Base-by-base conservation (phyloP, 305 asterid species). In the Caryopteris hybrid region DNA sequence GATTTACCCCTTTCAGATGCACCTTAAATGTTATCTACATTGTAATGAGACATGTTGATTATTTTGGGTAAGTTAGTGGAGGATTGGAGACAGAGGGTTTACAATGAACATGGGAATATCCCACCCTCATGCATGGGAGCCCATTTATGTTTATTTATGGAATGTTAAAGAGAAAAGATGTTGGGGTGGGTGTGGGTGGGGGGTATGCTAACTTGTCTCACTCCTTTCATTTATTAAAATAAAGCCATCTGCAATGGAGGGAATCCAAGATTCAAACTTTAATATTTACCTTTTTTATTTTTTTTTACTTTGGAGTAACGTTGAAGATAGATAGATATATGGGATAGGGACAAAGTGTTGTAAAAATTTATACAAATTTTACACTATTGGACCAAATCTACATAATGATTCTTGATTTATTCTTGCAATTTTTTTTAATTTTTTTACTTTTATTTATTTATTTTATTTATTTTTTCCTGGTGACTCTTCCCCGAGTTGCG, bases 111-210 rank as follows among this genome's bases (percentile, higher is more conserved):
- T 74, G 86, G 76, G 78, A 78, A 68, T 80, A 80, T 69, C 75
- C 83, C 76, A 27, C 83, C 83, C 76, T 34, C 83, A 74, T 86
- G 89, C 86, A 79, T 83, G 89, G 86, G 71, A 81, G 66, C 83
- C 87, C 85, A 81, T 75, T 25, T 39, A 46, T 65, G 16, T 62
- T 8, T 13, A 39, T 38, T 7, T 8, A 34, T 8, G 25, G 11
- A 11, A 27, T 53, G 18, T 27, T 10, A 5, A 42, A 16, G 31
- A 5, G 6, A 6, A 16, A 42, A 56, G 9, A 11, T 36, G 13
- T n/a, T n/a, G n/a, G 31, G 31, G 31, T 25, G 31, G 31, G 31
- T 2, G 31, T 25, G 31, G 41, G 41, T 1, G 41, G 1, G 10
- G 22, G 12, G 29, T 16, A 3, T 5, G 11, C 14, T 51, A 50